A percentile compares a stretch with the other conserved stretches of the same genome.
phyloP scores from a whole-genome alignment of 2,329 filamentous ascomycete species.

The Colletotrichum caudatum region DNA sequence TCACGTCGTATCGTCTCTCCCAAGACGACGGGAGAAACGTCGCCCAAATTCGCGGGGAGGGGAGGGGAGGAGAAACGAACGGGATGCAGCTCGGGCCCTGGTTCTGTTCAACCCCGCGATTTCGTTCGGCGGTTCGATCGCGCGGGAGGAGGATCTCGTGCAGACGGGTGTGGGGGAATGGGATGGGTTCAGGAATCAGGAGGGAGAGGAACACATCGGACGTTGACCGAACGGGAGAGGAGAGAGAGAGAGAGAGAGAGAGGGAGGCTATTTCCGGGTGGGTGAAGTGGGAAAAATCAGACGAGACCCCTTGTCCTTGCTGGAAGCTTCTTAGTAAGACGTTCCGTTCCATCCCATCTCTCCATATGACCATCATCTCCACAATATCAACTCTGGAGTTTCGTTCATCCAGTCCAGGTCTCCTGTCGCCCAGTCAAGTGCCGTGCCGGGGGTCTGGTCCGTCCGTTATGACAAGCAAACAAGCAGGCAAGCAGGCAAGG shows the following conservation, averaged over 20 bases:
- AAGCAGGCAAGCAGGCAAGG: background rate
- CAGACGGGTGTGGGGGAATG: constrained; percentile 9
- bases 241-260: background rate
- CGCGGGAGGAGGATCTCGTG: constrained; percentile 29
- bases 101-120: constrained; percentile 36
- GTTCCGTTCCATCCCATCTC: too few relatives aligned
- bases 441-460: background rate
- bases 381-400: constrained; percentile 24
- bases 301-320: background rate
- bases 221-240: constrained; percentile 34
- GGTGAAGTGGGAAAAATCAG: background rate
- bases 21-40: background rate
- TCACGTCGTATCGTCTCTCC: background rate
- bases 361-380: constrained; percentile 9
- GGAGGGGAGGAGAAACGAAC: background rate
- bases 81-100: constrained; percentile 11
- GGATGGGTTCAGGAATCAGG: background rate
- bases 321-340: constrained; percentile 28
- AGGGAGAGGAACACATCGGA: constrained; percentile 23
- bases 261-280: too few relatives aligned
- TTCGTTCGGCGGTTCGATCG: constrained; percentile 34
- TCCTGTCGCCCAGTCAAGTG: constrained; percentile 11
- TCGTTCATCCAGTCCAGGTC: constrained; percentile 31
- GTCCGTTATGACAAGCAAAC: constrained; percentile 12
- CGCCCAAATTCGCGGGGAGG: constrained; percentile 3